phyloP scores from a whole-genome alignment of 2,329 filamentous ascomycete genomes.

The Aspergillus texensis region DNA sequence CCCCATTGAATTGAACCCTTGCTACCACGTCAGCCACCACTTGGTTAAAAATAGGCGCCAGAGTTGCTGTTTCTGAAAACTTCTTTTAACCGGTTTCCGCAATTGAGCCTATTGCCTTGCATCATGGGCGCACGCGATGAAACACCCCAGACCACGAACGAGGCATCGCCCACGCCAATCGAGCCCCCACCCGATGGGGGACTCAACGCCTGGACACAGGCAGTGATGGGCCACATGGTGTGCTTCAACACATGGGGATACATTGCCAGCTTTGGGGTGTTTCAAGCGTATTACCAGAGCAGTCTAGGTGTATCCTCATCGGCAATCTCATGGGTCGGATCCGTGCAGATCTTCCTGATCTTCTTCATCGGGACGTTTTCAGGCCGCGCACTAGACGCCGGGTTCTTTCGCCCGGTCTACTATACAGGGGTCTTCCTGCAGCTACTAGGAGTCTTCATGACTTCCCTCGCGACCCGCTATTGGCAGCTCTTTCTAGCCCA shows the following conservation, averaged over 20 bases:
- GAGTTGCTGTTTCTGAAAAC: no score
- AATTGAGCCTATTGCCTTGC: background rate
- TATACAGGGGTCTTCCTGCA: slow-evolving; percentile 25
- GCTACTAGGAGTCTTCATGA: slow-evolving; percentile 20
- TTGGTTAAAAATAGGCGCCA: background rate
- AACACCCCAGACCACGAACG: background rate
- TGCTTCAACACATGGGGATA: slow-evolving; percentile 21
- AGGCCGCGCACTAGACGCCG: slow-evolving; percentile 48
- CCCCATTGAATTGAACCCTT: background rate
- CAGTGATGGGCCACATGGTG: slow-evolving; percentile 18
- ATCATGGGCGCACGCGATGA: background rate
- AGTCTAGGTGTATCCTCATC: slow-evolving; percentile 35
- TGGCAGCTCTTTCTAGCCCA: slow-evolving; percentile 60
- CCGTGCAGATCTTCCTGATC: slow-evolving; percentile 50
- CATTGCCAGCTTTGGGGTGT: slow-evolving; percentile 16
- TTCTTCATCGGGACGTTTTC: slow-evolving; percentile 47
- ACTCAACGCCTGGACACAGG: slow-evolving; percentile 24
- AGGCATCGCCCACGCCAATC: background rate
- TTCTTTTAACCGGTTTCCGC: background rate
- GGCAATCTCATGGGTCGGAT: slow-evolving; percentile 55
- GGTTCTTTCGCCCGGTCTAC: slow-evolving; percentile 37
- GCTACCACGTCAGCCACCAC: background rate
- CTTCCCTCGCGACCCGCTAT: slow-evolving; percentile 37
- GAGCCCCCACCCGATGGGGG: slow-evolving; percentile 25
- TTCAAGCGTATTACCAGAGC: slow-evolving; percentile 45